Base-by-base conservation (phyloP, 140 eudicot genomes). In the Senecio squalidus region DNA sequence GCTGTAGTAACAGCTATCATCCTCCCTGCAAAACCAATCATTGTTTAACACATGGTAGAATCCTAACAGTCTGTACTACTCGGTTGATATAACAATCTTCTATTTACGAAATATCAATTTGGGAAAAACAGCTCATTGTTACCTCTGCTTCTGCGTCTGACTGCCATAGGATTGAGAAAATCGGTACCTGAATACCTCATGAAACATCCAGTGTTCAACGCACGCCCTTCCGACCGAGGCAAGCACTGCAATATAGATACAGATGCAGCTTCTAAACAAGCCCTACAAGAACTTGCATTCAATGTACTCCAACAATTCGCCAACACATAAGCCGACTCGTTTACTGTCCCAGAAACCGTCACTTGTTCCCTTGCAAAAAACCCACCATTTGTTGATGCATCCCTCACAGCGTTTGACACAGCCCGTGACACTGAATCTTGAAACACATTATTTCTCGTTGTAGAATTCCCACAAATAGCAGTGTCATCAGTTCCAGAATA, bases 151-250 rank as follows among this genome's bases (percentile, higher is more conserved):
- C 28, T 71, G 49, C 83, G 56, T 55, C 67, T 48, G 49, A 60
- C 27, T 20, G 81, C 62, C 50, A n/a, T 70, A 1, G 84, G 69
- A 76, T 83, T 83, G 65, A 87, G 80, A 61, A 86, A 86, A 67
- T 86, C 17, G 1, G 60, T 70, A 64, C 76, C 83, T 0, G 91
- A 83, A 64, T 79, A 83, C 71, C 86, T 79, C 74, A 83, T 41
- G 55, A 75, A 79, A 62, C 86, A 83, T 21, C 91, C 91, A 0
- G 83, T 57, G 55, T 49, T 49, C 71, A 83, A 47, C 0, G 78
- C 83, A 50, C 86, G 73, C 16, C 94, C 96, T 64, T 81, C 94
- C 4, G 94, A 75, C 89, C 74, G 75, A 69, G 89, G 86, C 79
- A 83, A 76, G 72, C 96, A 88, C 21, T 72, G 74, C 65, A 64